Evolutionary conservation across 129 eudicot species (phyloP).

Genomic region (Pittosporum tobira): DNA sequence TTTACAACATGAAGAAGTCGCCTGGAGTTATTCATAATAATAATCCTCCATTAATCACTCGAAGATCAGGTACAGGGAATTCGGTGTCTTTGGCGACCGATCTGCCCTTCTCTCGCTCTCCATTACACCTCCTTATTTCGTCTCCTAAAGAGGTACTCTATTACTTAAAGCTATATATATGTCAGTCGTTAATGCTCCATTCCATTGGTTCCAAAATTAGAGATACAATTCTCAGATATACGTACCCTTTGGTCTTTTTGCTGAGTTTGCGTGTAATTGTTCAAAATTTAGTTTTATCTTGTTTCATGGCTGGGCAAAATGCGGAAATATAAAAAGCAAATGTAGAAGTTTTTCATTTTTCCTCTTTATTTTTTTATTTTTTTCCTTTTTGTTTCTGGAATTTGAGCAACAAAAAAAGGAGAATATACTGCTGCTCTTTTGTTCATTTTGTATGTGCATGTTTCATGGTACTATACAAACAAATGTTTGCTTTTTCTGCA

Average conservation of each 20-base stretch:
- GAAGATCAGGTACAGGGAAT: not conserved
- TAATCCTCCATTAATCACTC: not conserved
- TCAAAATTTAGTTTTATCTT: not conserved
- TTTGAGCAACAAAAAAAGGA: not conserved
- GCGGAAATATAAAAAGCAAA: no score
- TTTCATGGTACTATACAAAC: not conserved
- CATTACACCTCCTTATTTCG: conserved; percentile 13
- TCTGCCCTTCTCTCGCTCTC: not conserved
- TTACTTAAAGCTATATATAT: no score
- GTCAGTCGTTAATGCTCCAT: no score
- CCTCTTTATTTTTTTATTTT: no score
- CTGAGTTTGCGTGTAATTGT: not conserved
- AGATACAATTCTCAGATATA: no score
- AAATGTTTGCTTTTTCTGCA: conserved; percentile 18
- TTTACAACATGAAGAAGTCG: not conserved
- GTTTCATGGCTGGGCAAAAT: no score
- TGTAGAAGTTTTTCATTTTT: no score
- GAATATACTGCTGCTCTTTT: not conserved
- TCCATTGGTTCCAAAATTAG: no score
- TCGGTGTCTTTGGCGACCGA: not conserved
- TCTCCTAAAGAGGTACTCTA: conserved; percentile 22
- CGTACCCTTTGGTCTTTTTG: no score
- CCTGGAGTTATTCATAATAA: not conserved
- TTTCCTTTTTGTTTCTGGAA: not conserved
- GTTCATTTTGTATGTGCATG: not conserved